Evolutionary conservation across 2,329 filamentous ascomycete genomes (phyloP), one percentile per base, ranked within the genome.

Genomic region (Emydomyces testavorans): DNA sequence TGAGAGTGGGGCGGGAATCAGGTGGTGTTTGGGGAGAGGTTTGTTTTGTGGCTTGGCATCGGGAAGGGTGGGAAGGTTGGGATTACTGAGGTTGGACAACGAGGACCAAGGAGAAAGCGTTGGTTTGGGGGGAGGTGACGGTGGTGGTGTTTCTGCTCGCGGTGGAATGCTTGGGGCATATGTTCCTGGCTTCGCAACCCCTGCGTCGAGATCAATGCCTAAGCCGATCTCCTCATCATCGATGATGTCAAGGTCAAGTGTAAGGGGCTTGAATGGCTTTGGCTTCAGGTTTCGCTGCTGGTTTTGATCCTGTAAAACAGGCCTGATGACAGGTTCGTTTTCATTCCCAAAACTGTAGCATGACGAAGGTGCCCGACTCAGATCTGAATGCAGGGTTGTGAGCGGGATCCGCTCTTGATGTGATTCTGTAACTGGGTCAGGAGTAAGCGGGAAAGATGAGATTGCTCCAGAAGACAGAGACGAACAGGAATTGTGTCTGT

Each of bases 341-440:
- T 23, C 26, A n/a, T 48, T 36, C 16, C 18, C 45, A 7, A 40
- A 40, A 28, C 45, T 48, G 20, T 48, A 48, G 37, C 45, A 48
- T 7, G 45, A 48, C 13, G 45, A 48, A 34, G 43, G 31, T 3
- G 36, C 29, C 11, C 36, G 36, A 23, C 26, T 41, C 18, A 11
- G 34, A 16, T 46, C 43, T 10, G 26, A 23, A 10, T 6, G 23
- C 15, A 21, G 24, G 7, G 13, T 21, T 11, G n/a, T 20, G 15
- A 16, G 20, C 10, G 2, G 42, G 4, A 8, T 20, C 13, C 15
- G 42, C 31, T 45, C 31, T 6, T 13, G n/a, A 13, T 21, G 32
- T 6, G n/a, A 2, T 28, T 45, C 42, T n/a, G 21, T 23, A 5
- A 28, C 8, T 20, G 29, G 7, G 23, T 38, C 41, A 4, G 35